Evolutionary conservation across 1,139 yeast genomes (phyloP).

Genomic region (Candida freyschussii): DNA sequence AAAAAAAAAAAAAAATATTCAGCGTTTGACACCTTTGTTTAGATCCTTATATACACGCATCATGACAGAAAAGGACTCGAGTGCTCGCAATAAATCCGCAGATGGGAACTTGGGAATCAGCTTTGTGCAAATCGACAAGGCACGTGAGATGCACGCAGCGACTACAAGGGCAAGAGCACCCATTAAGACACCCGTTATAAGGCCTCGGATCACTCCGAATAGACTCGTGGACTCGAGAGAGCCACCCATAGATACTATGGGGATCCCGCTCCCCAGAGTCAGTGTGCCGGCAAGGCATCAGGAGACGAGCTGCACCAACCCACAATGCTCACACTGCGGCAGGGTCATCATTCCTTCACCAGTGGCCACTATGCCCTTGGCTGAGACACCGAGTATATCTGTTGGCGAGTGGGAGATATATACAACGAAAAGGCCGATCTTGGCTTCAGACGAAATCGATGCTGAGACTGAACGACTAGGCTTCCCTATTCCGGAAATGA

Average conservation of each 20-base stretch:
- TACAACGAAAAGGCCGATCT: constrained; percentile 72
- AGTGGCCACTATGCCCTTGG: constrained; percentile 53
- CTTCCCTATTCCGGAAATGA: constrained; percentile 95
- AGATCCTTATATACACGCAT: too few species aligned
- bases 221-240: constrained; percentile 7
- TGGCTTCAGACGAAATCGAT: constrained; percentile 72
- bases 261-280: constrained; percentile 11
- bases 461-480: constrained; percentile 49
- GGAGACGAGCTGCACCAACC: constrained; percentile 32
- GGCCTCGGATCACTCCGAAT: constrained; percentile 1
- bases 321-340: constrained; percentile 59
- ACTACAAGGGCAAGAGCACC: constrained; percentile 34
- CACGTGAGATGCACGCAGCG: constrained; percentile 54
- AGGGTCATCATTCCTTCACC: constrained; percentile 72
- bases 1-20: too few species aligned
- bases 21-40: too few species aligned
- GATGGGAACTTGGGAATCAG: too few species aligned
- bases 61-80: too few species aligned
- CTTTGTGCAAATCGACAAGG: constrained; percentile 55
- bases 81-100: too few species aligned
- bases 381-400: constrained; percentile 61
- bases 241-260: constrained; percentile 12
- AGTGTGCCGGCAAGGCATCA: constrained; percentile 24
- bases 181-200: constrained; percentile 22
- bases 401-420: constrained; percentile 72